Evolutionary conservation across 306 rosid genomes (phyloP).

Genomic region (Quercus glauca): DNA sequence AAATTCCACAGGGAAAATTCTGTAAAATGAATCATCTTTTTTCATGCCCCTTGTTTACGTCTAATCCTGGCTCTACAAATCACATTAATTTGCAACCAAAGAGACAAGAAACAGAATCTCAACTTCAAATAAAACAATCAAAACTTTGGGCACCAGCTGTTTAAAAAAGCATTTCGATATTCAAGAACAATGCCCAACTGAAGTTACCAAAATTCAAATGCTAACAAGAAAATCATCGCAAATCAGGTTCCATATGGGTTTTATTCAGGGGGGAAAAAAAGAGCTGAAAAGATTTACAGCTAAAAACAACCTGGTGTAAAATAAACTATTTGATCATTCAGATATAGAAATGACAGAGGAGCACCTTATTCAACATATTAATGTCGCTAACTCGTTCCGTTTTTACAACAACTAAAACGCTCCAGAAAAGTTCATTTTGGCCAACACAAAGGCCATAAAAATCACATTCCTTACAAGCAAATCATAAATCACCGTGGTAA

Average conservation of each 20-base stretch:
- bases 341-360: neutral
- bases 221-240: slow-evolving; percentile 11
- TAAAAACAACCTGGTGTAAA: slow-evolving; percentile 2
- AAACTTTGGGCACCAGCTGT: neutral
- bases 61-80: slow-evolving; percentile 50
- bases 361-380: neutral
- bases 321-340: neutral
- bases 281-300: neutral
- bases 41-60: slow-evolving; percentile 6
- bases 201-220: neutral
- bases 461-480: neutral
- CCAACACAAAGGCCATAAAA: neutral
- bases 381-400: slow-evolving; percentile 9
- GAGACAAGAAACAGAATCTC: neutral
- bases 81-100: slow-evolving; percentile 13
- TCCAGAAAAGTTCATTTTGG: too few species aligned
- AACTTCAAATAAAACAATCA: neutral
- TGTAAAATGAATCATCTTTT: slow-evolving; percentile 25
- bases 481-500: neutral
- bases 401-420: neutral
- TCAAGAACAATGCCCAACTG: neutral
- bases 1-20: slow-evolving; percentile 10
- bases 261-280: neutral
- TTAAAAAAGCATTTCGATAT: neutral
- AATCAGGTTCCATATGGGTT: neutral